Evolutionary conservation across 2,329 filamentous ascomycete species (phyloP).

Genomic region (Colletotrichum liriopes): DNA sequence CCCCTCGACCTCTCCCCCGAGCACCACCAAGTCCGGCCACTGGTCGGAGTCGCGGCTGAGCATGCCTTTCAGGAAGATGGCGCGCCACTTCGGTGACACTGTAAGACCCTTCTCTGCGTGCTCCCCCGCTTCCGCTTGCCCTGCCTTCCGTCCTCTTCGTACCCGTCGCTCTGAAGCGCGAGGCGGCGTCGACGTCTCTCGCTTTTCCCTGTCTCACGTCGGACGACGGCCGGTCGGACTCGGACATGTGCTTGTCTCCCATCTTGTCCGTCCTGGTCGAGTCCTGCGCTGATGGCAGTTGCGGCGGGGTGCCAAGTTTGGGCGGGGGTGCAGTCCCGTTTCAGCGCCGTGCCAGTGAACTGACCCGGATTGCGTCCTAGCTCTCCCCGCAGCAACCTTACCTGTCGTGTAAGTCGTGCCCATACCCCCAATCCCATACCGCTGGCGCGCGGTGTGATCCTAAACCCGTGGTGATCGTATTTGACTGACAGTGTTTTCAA

Average conservation of each 20-base stretch:
- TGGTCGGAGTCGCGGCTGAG: constrained; percentile 43
- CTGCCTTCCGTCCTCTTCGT: constrained; percentile 41
- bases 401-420: constrained; percentile 61
- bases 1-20: constrained; percentile 18
- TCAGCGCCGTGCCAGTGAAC: constrained; percentile 29
- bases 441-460: not conserved
- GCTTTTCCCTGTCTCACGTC: not conserved
- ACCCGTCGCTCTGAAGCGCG: constrained; percentile 1
- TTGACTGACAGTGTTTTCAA: constrained; percentile 24
- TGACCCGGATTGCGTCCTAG: constrained; percentile 45
- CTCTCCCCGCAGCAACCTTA: constrained; percentile 59
- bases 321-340: constrained; percentile 14
- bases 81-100: constrained; percentile 64
- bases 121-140: no score
- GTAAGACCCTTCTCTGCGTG: constrained; percentile 51
- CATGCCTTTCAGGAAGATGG: constrained; percentile 56
- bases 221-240: constrained; percentile 11
- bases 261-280: constrained; percentile 9
- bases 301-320: constrained; percentile 20
- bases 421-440: constrained; percentile 5
- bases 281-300: not conserved
- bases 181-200: not conserved
- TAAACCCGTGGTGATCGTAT: not conserved
- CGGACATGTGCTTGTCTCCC: constrained; percentile 1
- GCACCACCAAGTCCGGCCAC: constrained; percentile 33